phyloP scores from a whole-genome alignment of 495 filamentous ascomycete genomes.

The Tuber calosporum region DNA sequence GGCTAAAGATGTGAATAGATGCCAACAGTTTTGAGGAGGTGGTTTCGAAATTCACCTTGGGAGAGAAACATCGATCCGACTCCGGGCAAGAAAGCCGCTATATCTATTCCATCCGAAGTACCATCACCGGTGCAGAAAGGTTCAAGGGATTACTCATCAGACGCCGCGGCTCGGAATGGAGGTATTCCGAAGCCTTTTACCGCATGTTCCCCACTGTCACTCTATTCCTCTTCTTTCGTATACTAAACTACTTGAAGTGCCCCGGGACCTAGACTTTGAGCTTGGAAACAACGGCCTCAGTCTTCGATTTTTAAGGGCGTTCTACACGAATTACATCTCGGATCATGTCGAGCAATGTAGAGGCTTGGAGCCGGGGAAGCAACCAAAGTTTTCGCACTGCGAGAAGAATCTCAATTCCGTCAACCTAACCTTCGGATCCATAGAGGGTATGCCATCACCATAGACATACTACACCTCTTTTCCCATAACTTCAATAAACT shows the following conservation, averaged over 20 bases:
- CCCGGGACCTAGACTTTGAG: neutral
- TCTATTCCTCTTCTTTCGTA: neutral
- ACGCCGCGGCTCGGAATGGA: neutral
- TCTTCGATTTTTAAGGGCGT: neutral
- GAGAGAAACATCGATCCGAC: neutral
- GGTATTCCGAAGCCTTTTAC: neutral
- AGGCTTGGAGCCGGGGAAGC: neutral
- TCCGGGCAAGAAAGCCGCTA: neutral
- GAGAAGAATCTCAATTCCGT: neutral
- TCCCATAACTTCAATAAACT: neutral
- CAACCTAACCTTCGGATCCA: neutral
- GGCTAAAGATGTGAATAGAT: neutral
- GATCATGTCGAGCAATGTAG: neutral
- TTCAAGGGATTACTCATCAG: neutral
- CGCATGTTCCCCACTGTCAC: neutral
- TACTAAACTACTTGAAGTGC: neutral
- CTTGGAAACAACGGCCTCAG: neutral
- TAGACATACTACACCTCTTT: neutral
- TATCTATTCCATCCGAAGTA: neutral
- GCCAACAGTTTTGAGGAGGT: neutral
- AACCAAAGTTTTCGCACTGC: neutral
- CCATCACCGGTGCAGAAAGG: neutral
- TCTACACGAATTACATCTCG: neutral
- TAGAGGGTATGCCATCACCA: neutral
- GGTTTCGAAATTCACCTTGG: neutral